Evolutionary conservation across 306 rosid species (phyloP).

Genomic region (Prunus mume): DNA sequence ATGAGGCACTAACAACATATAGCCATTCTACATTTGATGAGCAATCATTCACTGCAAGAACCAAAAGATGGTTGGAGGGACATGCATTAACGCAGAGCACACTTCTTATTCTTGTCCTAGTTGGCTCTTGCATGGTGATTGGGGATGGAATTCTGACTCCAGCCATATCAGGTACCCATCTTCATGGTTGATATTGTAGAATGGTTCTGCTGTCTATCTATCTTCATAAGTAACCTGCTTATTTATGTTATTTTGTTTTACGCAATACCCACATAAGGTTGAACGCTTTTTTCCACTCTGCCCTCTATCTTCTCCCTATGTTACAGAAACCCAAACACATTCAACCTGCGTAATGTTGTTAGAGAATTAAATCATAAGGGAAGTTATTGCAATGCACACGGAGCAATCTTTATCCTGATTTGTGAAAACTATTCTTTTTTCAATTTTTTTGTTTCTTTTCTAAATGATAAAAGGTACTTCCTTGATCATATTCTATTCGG

Average conservation of each 20-base stretch:
- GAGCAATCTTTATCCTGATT: not conserved
- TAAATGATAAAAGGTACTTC: not conserved
- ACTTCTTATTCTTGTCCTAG: conserved; percentile 85
- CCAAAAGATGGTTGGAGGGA: conserved; percentile 83
- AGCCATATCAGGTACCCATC: conserved; percentile 76
- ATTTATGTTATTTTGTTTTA: too few species aligned
- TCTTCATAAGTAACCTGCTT: too few species aligned
- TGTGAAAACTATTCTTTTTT: not conserved
- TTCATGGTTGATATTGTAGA: not conserved
- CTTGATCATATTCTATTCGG: not conserved
- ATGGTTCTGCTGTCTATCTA: too few species aligned
- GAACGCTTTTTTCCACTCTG: not conserved
- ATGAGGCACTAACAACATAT: conserved; percentile 89
- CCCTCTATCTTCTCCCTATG: not conserved
- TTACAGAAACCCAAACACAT: not conserved
- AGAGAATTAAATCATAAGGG: not conserved
- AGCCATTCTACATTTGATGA: conserved; percentile 78
- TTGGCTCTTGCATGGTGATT: conserved; percentile 95
- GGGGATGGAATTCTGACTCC: conserved; percentile 99
- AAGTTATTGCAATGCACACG: not conserved
- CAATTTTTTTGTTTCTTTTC: not conserved
- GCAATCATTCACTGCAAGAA: conserved; percentile 82
- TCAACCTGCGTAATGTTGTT: not conserved
- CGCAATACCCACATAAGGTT: not conserved
- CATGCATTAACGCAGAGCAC: conserved; percentile 48